Base-by-base conservation (phyloP, 2,329 filamentous ascomycete genomes). In the Xylaria arbuscula region DNA sequence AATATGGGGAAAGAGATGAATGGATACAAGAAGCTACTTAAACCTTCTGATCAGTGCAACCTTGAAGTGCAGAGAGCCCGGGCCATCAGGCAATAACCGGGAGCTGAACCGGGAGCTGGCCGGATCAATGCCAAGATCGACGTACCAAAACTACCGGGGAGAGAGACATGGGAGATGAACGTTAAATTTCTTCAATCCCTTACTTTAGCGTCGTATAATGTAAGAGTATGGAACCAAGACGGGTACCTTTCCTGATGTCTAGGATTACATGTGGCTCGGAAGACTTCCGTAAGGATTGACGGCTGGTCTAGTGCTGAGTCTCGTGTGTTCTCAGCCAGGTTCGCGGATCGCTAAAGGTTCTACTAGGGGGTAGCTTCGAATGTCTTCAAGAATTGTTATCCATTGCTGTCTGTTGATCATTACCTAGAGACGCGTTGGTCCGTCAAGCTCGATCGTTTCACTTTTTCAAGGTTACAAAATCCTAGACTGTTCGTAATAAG, bases 91-190 rank as follows among this genome's bases (percentile, higher is more conserved):
- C 36, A 28, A 28, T 28, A 15, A 32, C 19, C 19, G 54, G 54
- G 40, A 17, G n/a, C 13, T 11, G 36, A 32, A 54, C 19, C 53
- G 34, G 58, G 58, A 40, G 57, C 54, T 32, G 17, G 24, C 6
- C 62, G 47, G 24, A 42, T 42, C 34, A 19, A 40, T 45, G 53
- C 47, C 58, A n/a, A 24, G 63, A 69, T 69, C 62, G 51, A 55
- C 58, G 55, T 51, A 24, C 13, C 17, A 22, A 6, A 5, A 22
- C 9, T 42, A 42, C 11, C 9, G 38, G 22, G 13, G 28, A 28
- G 50, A n/a, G 50, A 53, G 50, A 42, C 58, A 50, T n/a, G 15
- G 48, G 50, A 56, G 61, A 56, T 64, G 48, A 68, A 60, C 57
- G 40, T 62, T 51, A 42, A n/a, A 3, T 48, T 48, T n/a, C 10